Conservation (phyloP, 805 yeast genomes). For the Debaryomyces maramus region DNA sequence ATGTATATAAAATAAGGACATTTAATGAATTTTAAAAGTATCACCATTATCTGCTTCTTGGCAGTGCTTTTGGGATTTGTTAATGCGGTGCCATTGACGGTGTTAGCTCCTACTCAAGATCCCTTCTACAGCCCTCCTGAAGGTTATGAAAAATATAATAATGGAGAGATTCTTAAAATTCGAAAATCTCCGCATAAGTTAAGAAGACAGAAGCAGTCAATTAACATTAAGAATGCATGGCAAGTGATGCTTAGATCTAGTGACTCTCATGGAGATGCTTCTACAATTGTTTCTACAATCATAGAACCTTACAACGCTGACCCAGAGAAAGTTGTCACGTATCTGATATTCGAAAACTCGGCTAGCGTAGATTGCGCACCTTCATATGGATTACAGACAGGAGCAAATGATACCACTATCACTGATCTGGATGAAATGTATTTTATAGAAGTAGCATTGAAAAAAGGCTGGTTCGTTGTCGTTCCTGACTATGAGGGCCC, state of each 20-base stretch:
- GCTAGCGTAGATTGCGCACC: slow-evolving; percentile 20
- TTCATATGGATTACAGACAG: slow-evolving; percentile 18
- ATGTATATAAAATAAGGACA: too few relatives aligned
- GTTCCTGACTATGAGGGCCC: slow-evolving; percentile 23
- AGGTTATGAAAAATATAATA: slow-evolving; percentile 12
- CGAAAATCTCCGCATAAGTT: slow-evolving; percentile 13
- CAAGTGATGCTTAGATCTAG: slow-evolving; percentile 11
- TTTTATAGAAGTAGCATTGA: slow-evolving; percentile 13
- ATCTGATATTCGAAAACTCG: slow-evolving; percentile 23
- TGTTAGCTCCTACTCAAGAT: too few relatives aligned
- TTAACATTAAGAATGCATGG: slow-evolving; percentile 11
- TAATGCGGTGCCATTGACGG: too few relatives aligned
- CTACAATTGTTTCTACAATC: slow-evolving; percentile 17
- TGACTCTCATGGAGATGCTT: slow-evolving; percentile 17
- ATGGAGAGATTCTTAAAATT: slow-evolving; percentile 13
- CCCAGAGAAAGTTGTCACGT: slow-evolving; percentile 18
- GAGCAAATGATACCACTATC: slow-evolving; percentile 11
- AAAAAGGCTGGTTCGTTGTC: slow-evolving; percentile 20
- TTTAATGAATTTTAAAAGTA: too few relatives aligned
- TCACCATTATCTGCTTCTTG: too few relatives aligned
- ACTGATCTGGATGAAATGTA: slow-evolving; percentile 15
- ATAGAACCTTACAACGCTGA: slow-evolving; percentile 23
- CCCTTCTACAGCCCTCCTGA: slow-evolving; percentile 15
- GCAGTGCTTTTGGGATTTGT: too few relatives aligned
- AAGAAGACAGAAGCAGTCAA: slow-evolving; percentile 9